Base-by-base conservation (phyloP, 805 yeast genomes). In the Kazachstania bromeliacearum region DNA sequence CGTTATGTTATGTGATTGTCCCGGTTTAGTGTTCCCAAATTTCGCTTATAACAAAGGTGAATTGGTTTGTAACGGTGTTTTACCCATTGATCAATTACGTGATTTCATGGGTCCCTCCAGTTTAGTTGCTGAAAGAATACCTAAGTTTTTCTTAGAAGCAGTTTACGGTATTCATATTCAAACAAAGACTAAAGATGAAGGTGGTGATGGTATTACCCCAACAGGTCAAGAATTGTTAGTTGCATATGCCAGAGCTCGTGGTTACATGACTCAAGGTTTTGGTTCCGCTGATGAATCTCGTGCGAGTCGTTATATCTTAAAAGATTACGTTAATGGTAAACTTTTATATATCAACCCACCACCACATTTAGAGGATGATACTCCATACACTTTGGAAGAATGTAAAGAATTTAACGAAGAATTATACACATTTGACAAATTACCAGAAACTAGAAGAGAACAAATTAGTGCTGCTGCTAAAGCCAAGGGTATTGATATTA, bases 1-100 rank as follows among this genome's bases (percentile, higher is more conserved):
- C 25, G 92, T 92, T 2, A 70, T 87, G 47, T 68, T 92, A 36
- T 92, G 97, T 63, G 99, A 92, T 70, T 92, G 99, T 68, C 99
- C 99, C 2, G 99, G 99, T 72, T 70, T 92, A 43, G 99, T 92
- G 13, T 92, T 92, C 68, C 98, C 99, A 17, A 92, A 89, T 53
- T 92, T 92, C 57, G 97, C 97, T 5, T 84, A 83, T 57, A 84
- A 96, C 17, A 88, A 87, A 53, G 97, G 94, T 49, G 99, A 92
- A 51, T 71, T 92, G 52, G 98, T 92, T 1, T 87, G 96, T 66
- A 85, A 87, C 54, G 99, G 99, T 71, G 95, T 92, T n/a, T 70
- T 92, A 39, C 99, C 99, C 15, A 92, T 92, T 50, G 98, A 92
- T 63, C 98, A 92, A 62, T 69, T 92, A 43, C 74, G 97, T 55